phyloP scores from a whole-genome alignment of 2,329 filamentous ascomycete genomes.

The Blumeria graminis region DNA sequence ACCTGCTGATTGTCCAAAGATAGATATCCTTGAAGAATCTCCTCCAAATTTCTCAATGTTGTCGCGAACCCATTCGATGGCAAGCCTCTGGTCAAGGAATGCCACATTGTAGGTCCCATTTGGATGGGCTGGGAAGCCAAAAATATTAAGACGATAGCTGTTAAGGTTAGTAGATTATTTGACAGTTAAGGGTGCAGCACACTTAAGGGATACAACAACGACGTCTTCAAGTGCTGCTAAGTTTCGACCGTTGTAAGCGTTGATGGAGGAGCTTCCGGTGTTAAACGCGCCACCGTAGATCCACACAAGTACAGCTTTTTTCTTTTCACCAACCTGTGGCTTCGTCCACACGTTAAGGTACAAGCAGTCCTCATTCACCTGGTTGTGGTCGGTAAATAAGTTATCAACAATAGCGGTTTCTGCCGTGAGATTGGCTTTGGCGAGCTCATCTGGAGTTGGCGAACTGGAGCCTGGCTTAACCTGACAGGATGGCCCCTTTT shows the following conservation, averaged over 20 bases:
- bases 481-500: slow-evolving; percentile 8
- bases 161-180: slow-evolving; percentile 4
- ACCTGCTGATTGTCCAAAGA: slow-evolving; percentile 24
- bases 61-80: slow-evolving; percentile 15
- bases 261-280: slow-evolving; percentile 17
- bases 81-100: slow-evolving; percentile 18
- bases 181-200: slow-evolving; percentile 8
- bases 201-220: slow-evolving; percentile 24
- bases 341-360: slow-evolving; percentile 18
- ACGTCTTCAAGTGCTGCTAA: slow-evolving; percentile 21
- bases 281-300: slow-evolving; percentile 18
- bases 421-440: slow-evolving; percentile 8
- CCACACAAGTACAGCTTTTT: slow-evolving; percentile 15
- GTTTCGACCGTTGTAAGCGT: slow-evolving; percentile 20
- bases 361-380: slow-evolving; percentile 17
- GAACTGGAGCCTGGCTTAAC: slow-evolving; percentile 1
- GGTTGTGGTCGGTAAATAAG: slow-evolving; percentile 2
- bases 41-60: slow-evolving; percentile 17
- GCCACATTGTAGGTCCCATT: slow-evolving; percentile 20
- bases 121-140: slow-evolving; percentile 10
- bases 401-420: slow-evolving; percentile 5
- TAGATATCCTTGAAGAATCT: slow-evolving; percentile 14
- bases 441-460: not conserved
- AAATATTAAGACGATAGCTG: slow-evolving; percentile 18
- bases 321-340: slow-evolving; percentile 11